phyloP scores from a whole-genome alignment of 2,329 filamentous ascomycete genomes.

The Colletotrichum sp. region DNA sequence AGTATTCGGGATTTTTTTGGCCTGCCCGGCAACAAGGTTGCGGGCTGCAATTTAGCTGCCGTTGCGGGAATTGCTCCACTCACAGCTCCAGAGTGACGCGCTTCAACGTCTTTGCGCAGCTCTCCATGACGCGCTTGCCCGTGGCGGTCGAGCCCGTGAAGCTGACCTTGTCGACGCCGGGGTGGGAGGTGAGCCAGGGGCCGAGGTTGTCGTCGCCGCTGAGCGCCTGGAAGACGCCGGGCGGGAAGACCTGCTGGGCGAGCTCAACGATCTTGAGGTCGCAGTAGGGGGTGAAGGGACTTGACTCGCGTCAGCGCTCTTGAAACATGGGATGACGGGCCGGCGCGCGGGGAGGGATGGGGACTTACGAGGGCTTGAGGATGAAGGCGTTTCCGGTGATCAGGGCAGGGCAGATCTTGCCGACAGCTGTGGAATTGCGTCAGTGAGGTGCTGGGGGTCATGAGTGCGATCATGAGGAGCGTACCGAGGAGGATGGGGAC shows the following conservation, averaged over 20 bases:
- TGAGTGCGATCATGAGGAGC: background rate
- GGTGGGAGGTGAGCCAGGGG: slow-evolving; percentile 63
- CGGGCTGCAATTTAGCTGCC: background rate
- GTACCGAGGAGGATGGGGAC: slow-evolving; percentile 19
- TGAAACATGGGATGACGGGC: background rate
- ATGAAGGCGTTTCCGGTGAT: slow-evolving; percentile 64
- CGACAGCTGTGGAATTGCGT: slow-evolving; percentile 33
- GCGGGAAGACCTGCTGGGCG: slow-evolving; percentile 61
- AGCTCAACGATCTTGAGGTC: slow-evolving; percentile 65
- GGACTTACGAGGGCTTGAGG: slow-evolving; percentile 53
- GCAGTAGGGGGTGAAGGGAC: slow-evolving; percentile 62
- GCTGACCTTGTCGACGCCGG: slow-evolving; percentile 64
- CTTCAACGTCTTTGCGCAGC: slow-evolving; percentile 62
- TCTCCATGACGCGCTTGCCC: slow-evolving; percentile 65
- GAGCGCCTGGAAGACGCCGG: slow-evolving; percentile 66
- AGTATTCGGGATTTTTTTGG: background rate
- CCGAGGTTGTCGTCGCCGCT: slow-evolving; percentile 67
- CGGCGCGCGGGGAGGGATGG: background rate
- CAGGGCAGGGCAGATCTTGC: slow-evolving; percentile 62
- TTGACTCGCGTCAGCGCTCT: slow-evolving; percentile 19
- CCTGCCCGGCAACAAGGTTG: background rate
- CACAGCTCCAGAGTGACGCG: slow-evolving; percentile 63
- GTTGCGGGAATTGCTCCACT: slow-evolving; percentile 20
- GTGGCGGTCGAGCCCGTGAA: slow-evolving; percentile 68
- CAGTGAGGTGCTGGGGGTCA: background rate